Evolutionary conservation across 2,329 filamentous ascomycete genomes (phyloP), one percentile per base, ranked within the genome.

Genomic region (Plectosphaerella sp.): DNA sequence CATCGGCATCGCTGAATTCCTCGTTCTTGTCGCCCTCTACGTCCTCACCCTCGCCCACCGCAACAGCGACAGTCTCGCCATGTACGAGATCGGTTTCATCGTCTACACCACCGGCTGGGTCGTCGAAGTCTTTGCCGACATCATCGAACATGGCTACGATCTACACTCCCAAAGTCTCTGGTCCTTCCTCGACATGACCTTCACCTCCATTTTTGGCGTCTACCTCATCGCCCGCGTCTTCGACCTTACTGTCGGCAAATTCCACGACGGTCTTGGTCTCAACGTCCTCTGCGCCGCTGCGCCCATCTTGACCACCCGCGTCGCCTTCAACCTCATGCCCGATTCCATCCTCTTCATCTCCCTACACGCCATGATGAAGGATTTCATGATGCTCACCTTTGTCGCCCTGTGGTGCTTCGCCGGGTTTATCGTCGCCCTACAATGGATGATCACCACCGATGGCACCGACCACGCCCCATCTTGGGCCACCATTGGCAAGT

Each of bases 331-430:
- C 58, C 66, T 89, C 25, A 82, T 89, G 75, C 85, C 86, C 0
- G 86, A 89, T 64, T 89, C 88, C 59, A 86, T 90, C 71, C 79
- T 89, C 37, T 88, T 90, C 67, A 85, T 90, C 53, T 86, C 86
- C 0, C 73, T 89, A 2, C 79, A 87, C 55, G 84, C 85, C 47
- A 89, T 90, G 86, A 86, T 90, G 77, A 79, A 80, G 46, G 84
- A 89, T 62, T 90, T 90, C 59, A 78, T 83, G 2, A 74, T 86
- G 37, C 71, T 89, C 1, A 88, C 84, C 3, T 70, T 85, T 8
- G 77, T 33, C 47, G 42, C 54, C 6, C 47, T 55, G 6, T 89
- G 73, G 73, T 89, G 85, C 61, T 89, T 89, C 61, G 82, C 80
- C 8, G 87, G 87, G 3, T 89, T 90, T 63, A 71, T 89, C 9